Base-by-base conservation (phyloP, 805 yeast species). In the Metschnikowia proteae region DNA sequence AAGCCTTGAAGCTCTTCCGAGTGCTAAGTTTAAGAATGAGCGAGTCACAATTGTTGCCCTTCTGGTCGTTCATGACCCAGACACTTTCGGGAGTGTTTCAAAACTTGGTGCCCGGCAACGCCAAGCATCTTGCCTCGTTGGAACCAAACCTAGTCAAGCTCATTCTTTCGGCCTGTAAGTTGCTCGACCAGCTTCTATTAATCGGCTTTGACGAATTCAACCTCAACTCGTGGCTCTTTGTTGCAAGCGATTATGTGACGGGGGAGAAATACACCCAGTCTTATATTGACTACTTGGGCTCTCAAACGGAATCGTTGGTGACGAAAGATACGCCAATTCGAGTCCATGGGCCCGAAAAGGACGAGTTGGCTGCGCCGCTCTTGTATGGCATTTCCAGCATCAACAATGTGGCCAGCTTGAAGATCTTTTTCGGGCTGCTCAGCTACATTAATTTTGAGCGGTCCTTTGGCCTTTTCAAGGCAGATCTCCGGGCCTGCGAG, bases 161-260 rank as follows among this genome's bases (percentile, higher is more conserved):
- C 10, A 56, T 81, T 2, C 67, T 84, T 31, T 78, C 79, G 48
- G 86, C 85, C 0, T 84, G 89, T 59, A 92, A 91, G 63, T 68
- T 94, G 11, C 69, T 94, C 41, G 99, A 92, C 61, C 75, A 86
- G 29, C 63, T 90, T 23, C 63, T 92, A 22, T 72, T 85, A 1
- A 56, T 90, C 48, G 80, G 82, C 33, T 75, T 76, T 37, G 97
- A 91, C 61, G 96, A 89, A 49, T 76, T 92, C 72, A 84, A 83
- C 65, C 60, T 80, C 64, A 61, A 80, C 52, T 94, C 89, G 59
- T 92, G 98, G 98, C 70, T 94, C 1, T 94, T 89, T 60, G 79
- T 92, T 8, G 75, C 83, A 27, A 88, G 86, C 57, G 82, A 80
- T 13, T 74, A 82, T 13, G 81, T 84, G 8, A 42, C 56, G n/a